phyloP scores from a whole-genome alignment of 176 grass and related monocot genomes.

The Carex scoparia region DNA sequence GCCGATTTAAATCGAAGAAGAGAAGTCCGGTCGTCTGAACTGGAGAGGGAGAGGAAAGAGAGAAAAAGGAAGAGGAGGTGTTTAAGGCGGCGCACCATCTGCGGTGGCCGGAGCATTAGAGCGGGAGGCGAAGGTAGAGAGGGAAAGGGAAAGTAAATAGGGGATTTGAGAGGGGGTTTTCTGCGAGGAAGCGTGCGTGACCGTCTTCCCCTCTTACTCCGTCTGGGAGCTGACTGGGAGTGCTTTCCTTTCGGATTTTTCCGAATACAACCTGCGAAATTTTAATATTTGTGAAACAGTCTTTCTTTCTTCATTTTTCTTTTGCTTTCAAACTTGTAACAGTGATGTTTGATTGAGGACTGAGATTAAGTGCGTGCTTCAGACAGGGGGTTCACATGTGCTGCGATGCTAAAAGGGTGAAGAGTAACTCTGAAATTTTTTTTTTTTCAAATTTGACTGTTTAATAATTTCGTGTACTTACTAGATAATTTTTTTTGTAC shows the following conservation, averaged over 20 bases:
- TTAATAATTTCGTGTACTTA: too few species aligned
- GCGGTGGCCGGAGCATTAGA: conserved; percentile 29
- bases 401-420: too few species aligned
- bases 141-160: background rate
- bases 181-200: conserved; percentile 9
- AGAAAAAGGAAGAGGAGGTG: conserved; percentile 19
- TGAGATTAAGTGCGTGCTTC: too few species aligned
- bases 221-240: background rate
- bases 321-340: background rate
- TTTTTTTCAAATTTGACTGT: too few species aligned
- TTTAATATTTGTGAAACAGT: background rate
- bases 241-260: conserved; percentile 12
- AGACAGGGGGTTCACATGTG: too few species aligned
- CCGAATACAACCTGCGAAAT: background rate
- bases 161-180: conserved; percentile 11
- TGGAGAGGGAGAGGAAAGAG: background rate
- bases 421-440: too few species aligned
- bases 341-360: too few species aligned
- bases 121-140: background rate
- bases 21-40: conserved; percentile 33
- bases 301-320: background rate
- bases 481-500: too few species aligned
- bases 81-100: conserved; percentile 16
- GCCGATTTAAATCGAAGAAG: conserved; percentile 60
- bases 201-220: conserved; percentile 20